Percentiles rank a stretch among this genome's conserved stretches.
These are phyloP conservation scores for Ricinus communis DNA, from an alignment of 345 rosid species.

Conservation along the genomic window DNA sequence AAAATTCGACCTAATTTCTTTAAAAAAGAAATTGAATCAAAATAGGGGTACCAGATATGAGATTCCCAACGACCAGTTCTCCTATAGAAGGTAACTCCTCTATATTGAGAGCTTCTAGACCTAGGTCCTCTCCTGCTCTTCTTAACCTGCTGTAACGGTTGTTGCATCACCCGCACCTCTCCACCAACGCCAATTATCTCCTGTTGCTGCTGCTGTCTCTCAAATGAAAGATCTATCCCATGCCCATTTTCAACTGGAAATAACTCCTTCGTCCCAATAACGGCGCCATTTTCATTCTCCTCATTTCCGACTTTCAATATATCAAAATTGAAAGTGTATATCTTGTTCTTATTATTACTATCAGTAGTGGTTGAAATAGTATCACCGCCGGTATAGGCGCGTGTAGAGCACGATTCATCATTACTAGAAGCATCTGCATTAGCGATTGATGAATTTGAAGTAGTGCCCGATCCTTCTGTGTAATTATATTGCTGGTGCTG, in stretches of 20 bases:
- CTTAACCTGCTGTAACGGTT: conserved; percentile 53
- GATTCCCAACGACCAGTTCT: conserved; percentile 99
- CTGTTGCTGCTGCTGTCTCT: conserved; percentile 7
- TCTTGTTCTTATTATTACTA: neutral
- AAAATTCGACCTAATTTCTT: conserved; percentile 9
- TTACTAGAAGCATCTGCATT: conserved; percentile 66
- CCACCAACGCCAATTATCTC: conserved; percentile 18
- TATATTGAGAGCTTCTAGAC: conserved; percentile 92
- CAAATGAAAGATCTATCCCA: conserved; percentile 57
- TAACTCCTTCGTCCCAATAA: conserved; percentile 54
- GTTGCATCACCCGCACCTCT: conserved; percentile 43
- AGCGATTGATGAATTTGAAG: conserved; percentile 80
- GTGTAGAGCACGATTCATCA: conserved; percentile 72
- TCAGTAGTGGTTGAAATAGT: conserved; percentile 11
- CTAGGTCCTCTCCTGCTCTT: conserved; percentile 94
- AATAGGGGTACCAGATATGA: conserved; percentile 68
- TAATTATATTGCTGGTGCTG: neutral
- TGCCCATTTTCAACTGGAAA: conserved; percentile 50
- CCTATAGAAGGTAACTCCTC: conserved; percentile 94
- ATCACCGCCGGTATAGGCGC: conserved; percentile 28
- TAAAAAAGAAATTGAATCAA: neutral
- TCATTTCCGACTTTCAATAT: conserved; percentile 48
- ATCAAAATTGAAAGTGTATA: conserved; percentile 59
- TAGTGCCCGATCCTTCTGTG: conserved; percentile 56
- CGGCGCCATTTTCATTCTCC: conserved; percentile 26